phyloP scores from a whole-genome alignment of 1,139 yeast genomes.

The Geotrichum bryndzae region DNA sequence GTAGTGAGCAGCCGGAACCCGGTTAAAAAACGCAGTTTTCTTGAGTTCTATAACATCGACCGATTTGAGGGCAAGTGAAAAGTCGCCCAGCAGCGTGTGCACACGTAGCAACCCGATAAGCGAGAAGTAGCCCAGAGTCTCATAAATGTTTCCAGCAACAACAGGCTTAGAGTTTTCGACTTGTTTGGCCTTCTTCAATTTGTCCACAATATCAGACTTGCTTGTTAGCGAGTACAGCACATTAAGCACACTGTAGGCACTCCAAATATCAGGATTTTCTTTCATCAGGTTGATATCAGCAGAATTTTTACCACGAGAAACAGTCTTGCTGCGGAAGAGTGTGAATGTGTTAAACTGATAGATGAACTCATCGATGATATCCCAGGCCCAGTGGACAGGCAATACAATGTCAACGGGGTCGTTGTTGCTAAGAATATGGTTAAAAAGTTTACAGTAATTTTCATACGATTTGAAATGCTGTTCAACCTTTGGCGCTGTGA shows the following conservation, averaged over 20 bases:
- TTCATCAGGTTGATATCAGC: conserved; percentile 37
- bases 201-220: conserved; percentile 42
- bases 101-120: conserved; percentile 45
- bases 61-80: conserved; percentile 43
- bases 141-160: conserved; percentile 43
- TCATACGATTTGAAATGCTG: conserved; percentile 44
- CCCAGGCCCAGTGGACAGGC: conserved; percentile 48
- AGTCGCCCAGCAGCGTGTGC: conserved; percentile 45
- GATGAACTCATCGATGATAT: conserved; percentile 46
- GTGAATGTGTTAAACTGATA: conserved; percentile 45
- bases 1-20: conserved; percentile 45
- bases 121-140: conserved; percentile 45
- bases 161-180: conserved; percentile 33
- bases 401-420: conserved; percentile 42
- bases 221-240: conserved; percentile 44
- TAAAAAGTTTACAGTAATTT: conserved; percentile 45
- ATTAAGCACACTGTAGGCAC: conserved; percentile 43
- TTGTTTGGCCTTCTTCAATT: conserved; percentile 36
- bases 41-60: conserved; percentile 43
- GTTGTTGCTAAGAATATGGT: conserved; percentile 40
- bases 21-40: conserved; percentile 42
- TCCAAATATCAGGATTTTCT: conserved; percentile 42
- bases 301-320: conserved; percentile 31
- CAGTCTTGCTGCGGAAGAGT: conserved; percentile 38
- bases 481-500: conserved; percentile 40